Evolutionary conservation across 176 grass and related monocot genomes (phyloP).

Genomic region (Aegilops longissima): DNA sequence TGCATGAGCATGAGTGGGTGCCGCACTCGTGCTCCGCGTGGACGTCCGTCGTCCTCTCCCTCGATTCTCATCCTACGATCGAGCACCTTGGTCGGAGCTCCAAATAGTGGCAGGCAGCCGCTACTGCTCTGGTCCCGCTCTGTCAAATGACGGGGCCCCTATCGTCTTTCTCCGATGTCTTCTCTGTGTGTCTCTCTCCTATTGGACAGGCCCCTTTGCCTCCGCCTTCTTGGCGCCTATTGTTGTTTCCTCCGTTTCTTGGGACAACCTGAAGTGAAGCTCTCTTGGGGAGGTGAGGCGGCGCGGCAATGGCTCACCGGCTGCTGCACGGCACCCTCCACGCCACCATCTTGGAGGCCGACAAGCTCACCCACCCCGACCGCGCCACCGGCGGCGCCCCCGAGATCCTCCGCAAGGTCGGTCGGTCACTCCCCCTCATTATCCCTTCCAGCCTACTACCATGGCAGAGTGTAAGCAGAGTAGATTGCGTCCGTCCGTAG

Average conservation of each 20-base stretch:
- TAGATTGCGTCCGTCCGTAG: not conserved
- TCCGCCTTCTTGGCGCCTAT: not conserved
- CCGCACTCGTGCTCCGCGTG: not conserved
- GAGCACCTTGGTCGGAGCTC: not conserved
- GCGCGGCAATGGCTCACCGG: conserved; percentile 54
- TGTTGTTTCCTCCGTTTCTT: not conserved
- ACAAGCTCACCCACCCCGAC: conserved; percentile 35
- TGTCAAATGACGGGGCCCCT: not conserved
- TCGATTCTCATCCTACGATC: not conserved
- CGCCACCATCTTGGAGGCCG: conserved; percentile 65
- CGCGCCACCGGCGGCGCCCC: conserved; percentile 48
- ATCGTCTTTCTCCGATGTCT: not conserved
- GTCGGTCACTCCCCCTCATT: not conserved
- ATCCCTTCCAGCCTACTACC: not conserved
- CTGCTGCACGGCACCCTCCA: conserved; percentile 66
- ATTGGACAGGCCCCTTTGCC: not conserved
- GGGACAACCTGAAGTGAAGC: not conserved
- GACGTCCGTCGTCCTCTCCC: too few species aligned
- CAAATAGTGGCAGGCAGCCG: not conserved
- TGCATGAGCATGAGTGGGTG: not conserved
- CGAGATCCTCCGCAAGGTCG: conserved; percentile 61
- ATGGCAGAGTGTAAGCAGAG: not conserved
- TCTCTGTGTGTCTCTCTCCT: not conserved
- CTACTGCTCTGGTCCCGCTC: not conserved
- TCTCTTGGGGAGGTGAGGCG: not conserved